Evolutionary conservation across 192 early-diverging fungal species (phyloP).

Genomic region (Podochytrium sp.): DNA sequence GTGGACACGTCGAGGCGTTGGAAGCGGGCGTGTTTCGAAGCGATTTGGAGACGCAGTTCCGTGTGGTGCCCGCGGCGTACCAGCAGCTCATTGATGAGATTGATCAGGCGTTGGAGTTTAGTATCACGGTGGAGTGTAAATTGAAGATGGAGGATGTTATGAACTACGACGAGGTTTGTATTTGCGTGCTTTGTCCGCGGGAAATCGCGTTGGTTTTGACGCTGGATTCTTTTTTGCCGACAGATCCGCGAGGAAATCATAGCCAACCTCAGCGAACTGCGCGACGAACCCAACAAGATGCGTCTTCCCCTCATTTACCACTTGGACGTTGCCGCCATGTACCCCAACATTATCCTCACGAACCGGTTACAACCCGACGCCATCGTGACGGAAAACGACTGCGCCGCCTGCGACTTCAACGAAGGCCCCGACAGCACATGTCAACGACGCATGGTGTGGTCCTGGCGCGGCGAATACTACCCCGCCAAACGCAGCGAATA

Average conservation of each 20-base stretch:
- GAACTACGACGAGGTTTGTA: constrained; percentile 84
- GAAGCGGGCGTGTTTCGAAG: constrained; percentile 96
- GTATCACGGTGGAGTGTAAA: constrained; percentile 82
- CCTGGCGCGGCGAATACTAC: constrained; percentile 96
- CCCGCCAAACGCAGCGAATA: constrained; percentile 87
- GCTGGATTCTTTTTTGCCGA: neutral
- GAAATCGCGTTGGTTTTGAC: too few relatives aligned
- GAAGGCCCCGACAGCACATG: constrained; percentile 79
- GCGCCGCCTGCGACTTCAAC: constrained; percentile 94
- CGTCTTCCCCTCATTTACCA: constrained; percentile 93
- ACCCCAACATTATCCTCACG: constrained; percentile 98
- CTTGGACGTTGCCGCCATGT: constrained; percentile 99
- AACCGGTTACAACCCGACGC: constrained; percentile 98
- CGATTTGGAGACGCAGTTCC: constrained; percentile 88
- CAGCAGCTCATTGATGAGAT: constrained; percentile 89
- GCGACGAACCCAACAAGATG: constrained; percentile 76
- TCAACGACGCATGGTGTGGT: constrained; percentile 94
- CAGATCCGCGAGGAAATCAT: constrained; percentile 70
- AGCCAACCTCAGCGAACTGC: constrained; percentile 66
- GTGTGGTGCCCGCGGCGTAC: constrained; percentile 73
- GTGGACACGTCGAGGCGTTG: constrained; percentile 98
- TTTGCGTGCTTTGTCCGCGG: neutral
- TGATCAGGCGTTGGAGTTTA: constrained; percentile 88
- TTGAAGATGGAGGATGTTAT: constrained; percentile 75
- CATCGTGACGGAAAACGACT: constrained; percentile 84